Percentiles rank a stretch among this genome's conserved stretches.
These are phyloP conservation scores for Aegilops bicornis DNA, from an alignment of 176 grass and related monocot species.

Conservation along the genomic window DNA sequence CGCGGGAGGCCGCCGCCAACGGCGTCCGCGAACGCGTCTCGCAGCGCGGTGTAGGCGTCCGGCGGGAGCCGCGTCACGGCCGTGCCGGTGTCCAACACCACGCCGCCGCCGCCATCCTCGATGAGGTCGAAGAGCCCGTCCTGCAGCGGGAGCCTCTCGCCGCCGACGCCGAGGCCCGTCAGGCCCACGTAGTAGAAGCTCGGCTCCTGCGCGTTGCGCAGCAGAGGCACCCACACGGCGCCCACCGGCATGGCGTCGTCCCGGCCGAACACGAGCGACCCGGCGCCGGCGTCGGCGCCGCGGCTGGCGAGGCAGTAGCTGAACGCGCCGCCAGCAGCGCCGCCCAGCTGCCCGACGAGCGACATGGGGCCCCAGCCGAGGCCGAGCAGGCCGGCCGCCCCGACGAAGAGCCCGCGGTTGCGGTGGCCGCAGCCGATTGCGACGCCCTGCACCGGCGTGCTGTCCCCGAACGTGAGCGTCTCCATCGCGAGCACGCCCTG, in stretches of 20 bases:
- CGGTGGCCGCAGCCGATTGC: constrained; percentile 92
- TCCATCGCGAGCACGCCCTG: constrained; percentile 74
- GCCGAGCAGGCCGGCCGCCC: constrained; percentile 64
- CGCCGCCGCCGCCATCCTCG: constrained; percentile 69
- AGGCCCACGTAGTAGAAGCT: constrained; percentile 96
- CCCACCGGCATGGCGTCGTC: constrained; percentile 69
- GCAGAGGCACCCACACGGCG: constrained; percentile 85
- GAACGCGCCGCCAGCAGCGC: constrained; percentile 70
- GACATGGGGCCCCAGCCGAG: constrained; percentile 94
- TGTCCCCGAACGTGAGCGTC: constrained; percentile 65
- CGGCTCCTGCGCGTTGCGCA: constrained; percentile 63
- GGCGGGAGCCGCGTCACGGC: constrained; percentile 61
- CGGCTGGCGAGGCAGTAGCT: constrained; percentile 88
- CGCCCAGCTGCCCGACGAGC: constrained; percentile 75
- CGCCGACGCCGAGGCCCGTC: constrained; percentile 66
- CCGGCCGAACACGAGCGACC: constrained; percentile 72
- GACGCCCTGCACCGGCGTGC: constrained; percentile 51
- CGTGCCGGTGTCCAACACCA: constrained; percentile 97
- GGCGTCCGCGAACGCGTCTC: constrained; percentile 50
- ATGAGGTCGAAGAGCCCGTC: constrained; percentile 66
- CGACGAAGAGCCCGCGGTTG: constrained; percentile 78
- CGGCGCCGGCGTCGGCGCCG: constrained; percentile 20
- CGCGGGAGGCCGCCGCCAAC: constrained; percentile 49
- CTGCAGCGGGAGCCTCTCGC: constrained; percentile 42
- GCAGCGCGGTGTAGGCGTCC: constrained; percentile 61